Base-by-base conservation (phyloP, 2,329 filamentous ascomycete species). In the Aureobasidium subglaciale region DNA sequence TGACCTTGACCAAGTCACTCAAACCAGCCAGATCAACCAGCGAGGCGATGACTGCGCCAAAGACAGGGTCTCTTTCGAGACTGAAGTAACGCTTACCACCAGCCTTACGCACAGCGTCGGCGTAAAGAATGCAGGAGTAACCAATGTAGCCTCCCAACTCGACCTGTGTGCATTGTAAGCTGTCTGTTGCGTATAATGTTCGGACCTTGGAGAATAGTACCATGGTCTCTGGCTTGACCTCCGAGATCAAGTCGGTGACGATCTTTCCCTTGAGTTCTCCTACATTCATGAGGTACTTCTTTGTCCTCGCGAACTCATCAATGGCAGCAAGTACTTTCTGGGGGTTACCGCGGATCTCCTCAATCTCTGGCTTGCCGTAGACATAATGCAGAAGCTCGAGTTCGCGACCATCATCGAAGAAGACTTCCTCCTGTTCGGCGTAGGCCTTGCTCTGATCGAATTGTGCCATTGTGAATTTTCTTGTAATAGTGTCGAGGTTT, bases 131-230 rank as follows among this genome's bases (percentile, higher is more conserved):
- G 58, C 85, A 84, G 0, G 88, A 92, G 73, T 93, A 93, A 38
- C 88, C 88, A 18, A 90, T 78, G 68, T 92, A 93, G 46, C 87
- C 86, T 43, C 89, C 88, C 0, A 93, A 77, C 67, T 95, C 88
- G 43, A 92, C 78, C 74, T 76, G 57, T 37, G 37, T 56, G 43
- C 30, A 25, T 38, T 4, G 62, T 65, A 58, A 66, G 61, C 58
- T 18, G 24, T 35, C 20, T 56, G 54, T 29, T 48, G 37, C n/a
- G 29, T 48, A 25, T 58, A 57, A 49, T 40, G 13, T 53, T 57
- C 34, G 18, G 46, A 8, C n/a, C 11, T 6, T 16, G 24, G 6
- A 4, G 25, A 7, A 10, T 8, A 27, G 30, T 66, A 80, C 80
- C 82, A 90, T 88, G 2, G 76, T 76, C 54, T 81, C 69, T 0